These are phyloP conservation scores for Echinosophora koreensis DNA, from an alignment of 306 rosid genomes.

Conservation along the genomic window DNA sequence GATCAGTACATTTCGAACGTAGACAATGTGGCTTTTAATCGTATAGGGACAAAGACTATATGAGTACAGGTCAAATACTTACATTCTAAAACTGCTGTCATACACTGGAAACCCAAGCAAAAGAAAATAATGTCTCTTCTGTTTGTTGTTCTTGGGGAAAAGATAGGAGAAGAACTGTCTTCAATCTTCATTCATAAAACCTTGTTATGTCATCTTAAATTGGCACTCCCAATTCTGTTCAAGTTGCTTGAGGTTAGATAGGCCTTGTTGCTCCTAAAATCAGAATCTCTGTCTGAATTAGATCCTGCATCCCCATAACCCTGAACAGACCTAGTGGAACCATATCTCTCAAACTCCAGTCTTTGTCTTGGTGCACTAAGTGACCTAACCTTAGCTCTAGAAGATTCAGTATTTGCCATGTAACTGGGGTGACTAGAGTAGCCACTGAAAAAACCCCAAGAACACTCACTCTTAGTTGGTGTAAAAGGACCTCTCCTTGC, in stretches of 20 bases:
- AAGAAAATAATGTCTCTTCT: constrained; percentile 1
- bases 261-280: constrained; percentile 53
- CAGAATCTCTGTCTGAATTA: constrained; percentile 57
- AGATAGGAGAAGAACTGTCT: background rate
- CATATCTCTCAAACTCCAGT: constrained; percentile 71
- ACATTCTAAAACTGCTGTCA: constrained; percentile 49
- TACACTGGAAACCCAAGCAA: constrained; percentile 35
- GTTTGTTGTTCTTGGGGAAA: background rate
- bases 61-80: constrained; percentile 56
- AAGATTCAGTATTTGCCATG: constrained; percentile 93
- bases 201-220: constrained; percentile 58
- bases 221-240: constrained; percentile 60
- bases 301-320: constrained; percentile 66
- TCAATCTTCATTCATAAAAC: constrained; percentile 29
- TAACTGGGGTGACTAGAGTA: constrained; percentile 77
- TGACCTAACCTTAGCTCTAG: constrained; percentile 86
- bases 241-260: constrained; percentile 52
- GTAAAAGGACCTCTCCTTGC: constrained; percentile 69
- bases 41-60: constrained; percentile 36
- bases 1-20: constrained; percentile 16
- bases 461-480: constrained; percentile 81
- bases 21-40: constrained; percentile 37
- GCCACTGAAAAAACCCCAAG: constrained; percentile 68
- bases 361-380: constrained; percentile 96
- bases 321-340: constrained; percentile 53